Evolutionary conservation across 1,139 yeast species (phyloP).

Genomic region (Hansenula anomala): DNA sequence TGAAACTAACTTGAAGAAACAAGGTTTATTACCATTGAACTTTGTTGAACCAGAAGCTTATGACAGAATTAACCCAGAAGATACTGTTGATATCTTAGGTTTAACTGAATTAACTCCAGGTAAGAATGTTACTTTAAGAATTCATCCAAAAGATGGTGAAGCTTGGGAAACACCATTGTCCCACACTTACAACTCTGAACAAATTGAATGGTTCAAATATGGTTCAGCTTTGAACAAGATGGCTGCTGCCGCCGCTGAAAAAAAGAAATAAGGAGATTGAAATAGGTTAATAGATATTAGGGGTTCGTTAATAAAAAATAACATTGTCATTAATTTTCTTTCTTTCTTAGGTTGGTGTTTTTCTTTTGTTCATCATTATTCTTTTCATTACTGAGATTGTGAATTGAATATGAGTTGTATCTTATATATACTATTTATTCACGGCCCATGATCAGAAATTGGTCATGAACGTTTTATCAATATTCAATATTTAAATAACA

Average conservation of each 20-base stretch:
- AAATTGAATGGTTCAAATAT: slow-evolving; percentile 98
- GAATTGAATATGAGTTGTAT: too few species aligned
- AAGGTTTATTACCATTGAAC: slow-evolving; percentile 96
- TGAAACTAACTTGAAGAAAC: slow-evolving; percentile 93
- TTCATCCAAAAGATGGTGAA: slow-evolving; percentile 81
- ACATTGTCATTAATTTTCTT: too few species aligned
- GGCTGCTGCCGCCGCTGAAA: slow-evolving; percentile 39
- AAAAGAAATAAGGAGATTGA: too few species aligned
- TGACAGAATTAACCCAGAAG: slow-evolving; percentile 88
- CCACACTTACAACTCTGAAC: slow-evolving; percentile 94
- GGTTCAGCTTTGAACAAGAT: slow-evolving; percentile 99
- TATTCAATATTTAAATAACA: too few species aligned
- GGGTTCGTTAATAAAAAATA: too few species aligned
- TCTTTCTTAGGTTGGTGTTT: too few species aligned
- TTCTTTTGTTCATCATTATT: too few species aligned
- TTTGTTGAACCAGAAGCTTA: slow-evolving; percentile 85
- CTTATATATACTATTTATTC: too few species aligned
- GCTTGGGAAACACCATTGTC: slow-evolving; percentile 87
- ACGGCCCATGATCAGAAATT: too few species aligned
- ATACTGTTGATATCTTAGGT: slow-evolving; percentile 84
- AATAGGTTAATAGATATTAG: too few species aligned
- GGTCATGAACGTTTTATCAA: too few species aligned
- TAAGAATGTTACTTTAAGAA: slow-evolving; percentile 80
- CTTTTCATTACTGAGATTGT: too few species aligned
- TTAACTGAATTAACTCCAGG: slow-evolving; percentile 89